Percentiles rank a stretch among this genome's conserved stretches.
Conservation (phyloP, 2,329 filamentous ascomycete genomes). For the Diatrype stigma region DNA sequence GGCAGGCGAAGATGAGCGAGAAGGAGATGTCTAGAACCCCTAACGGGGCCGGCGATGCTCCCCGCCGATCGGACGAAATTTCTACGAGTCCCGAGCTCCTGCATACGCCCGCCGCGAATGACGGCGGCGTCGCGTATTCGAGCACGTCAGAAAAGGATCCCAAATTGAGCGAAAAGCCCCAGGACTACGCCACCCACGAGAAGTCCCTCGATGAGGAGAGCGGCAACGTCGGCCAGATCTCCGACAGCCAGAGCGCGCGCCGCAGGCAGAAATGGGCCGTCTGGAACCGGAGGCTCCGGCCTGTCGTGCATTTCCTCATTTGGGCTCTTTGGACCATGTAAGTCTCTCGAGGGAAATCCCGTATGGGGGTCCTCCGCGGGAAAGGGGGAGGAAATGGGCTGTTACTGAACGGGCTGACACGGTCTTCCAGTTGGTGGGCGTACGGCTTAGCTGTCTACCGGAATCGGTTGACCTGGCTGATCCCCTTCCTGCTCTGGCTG, state of each 20-base stretch:
- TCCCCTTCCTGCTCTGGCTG: slow-evolving; percentile 80
- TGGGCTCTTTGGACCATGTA: slow-evolving; percentile 34
- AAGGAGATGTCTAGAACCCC: slow-evolving; percentile 7
- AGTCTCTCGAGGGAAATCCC: slow-evolving; percentile 17
- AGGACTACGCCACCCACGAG: slow-evolving; percentile 33
- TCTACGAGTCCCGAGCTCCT: slow-evolving; percentile 35
- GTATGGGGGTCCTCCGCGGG: background rate
- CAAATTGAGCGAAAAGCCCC: slow-evolving; percentile 27
- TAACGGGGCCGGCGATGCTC: slow-evolving; percentile 13
- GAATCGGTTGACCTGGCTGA: slow-evolving; percentile 69
- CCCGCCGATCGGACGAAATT: slow-evolving; percentile 37
- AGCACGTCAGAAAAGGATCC: slow-evolving; percentile 36
- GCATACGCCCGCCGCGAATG: slow-evolving; percentile 23
- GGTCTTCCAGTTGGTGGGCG: slow-evolving; percentile 34
- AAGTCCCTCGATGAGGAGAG: slow-evolving; percentile 28
- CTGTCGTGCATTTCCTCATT: slow-evolving; percentile 41
- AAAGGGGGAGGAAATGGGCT: background rate
- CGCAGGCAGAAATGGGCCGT: slow-evolving; percentile 23
- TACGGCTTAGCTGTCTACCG: slow-evolving; percentile 59
- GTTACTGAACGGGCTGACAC: too few species aligned
- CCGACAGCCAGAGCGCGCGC: slow-evolving; percentile 6
- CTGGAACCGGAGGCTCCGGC: slow-evolving; percentile 41
- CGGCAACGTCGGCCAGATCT: slow-evolving; percentile 23
- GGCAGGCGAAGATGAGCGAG: background rate
- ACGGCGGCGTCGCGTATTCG: slow-evolving; percentile 47